Conservation (phyloP, 805 yeast species). For the Phaffomyces thermotolerans region DNA sequence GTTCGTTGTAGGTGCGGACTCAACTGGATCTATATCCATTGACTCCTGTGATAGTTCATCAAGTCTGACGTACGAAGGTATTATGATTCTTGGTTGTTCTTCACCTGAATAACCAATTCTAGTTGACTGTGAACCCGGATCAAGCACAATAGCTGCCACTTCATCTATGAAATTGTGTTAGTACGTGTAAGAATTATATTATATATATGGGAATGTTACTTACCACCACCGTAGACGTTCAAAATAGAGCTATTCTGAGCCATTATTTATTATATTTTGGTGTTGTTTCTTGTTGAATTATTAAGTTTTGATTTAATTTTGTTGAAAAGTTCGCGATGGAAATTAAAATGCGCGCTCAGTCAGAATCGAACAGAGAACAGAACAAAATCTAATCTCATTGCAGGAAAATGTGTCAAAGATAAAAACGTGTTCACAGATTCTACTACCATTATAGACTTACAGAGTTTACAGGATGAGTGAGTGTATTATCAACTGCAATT, state of each 20-base stretch:
- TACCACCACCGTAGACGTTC: conserved; percentile 17
- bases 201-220: neutral
- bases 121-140: conserved; percentile 81
- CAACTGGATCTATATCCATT: conserved; percentile 21
- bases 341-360: neutral
- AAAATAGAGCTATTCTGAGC: conserved; percentile 20
- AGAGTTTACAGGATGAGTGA: neutral
- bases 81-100: conserved; percentile 69
- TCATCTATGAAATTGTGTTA: conserved; percentile 45
- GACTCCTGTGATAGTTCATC: conserved; percentile 13
- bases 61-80: conserved; percentile 62
- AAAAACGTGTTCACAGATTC: neutral
- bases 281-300: neutral
- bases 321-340: neutral
- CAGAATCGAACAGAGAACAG: neutral
- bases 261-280: conserved; percentile 7
- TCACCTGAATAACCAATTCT: conserved; percentile 91
- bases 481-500: too few relatives aligned
- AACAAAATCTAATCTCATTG: neutral
- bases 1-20: neutral
- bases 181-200: neutral
- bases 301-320: neutral
- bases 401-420: neutral
- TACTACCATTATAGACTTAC: neutral
- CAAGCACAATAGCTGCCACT: conserved; percentile 83